Percentiles rank a stretch among this genome's conserved stretches.
Conservation (phyloP, 306 rosid genomes). For the Nissolia schottii region DNA sequence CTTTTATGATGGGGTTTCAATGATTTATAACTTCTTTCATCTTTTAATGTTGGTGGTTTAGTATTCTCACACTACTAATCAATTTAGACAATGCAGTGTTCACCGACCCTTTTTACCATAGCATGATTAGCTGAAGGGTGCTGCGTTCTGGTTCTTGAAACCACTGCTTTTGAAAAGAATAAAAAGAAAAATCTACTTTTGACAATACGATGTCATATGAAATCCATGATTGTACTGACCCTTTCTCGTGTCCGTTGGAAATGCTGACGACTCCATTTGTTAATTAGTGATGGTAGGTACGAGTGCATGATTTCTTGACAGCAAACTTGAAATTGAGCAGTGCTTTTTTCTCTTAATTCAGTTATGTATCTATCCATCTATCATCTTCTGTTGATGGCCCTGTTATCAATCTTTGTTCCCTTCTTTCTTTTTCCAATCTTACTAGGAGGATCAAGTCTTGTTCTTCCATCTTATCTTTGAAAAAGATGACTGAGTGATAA, state of each 20-base stretch:
- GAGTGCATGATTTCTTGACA: background rate
- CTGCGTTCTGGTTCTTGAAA: conserved; percentile 14
- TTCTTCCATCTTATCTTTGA: conserved; percentile 15
- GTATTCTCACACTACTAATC: background rate
- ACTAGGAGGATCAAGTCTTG: conserved; percentile 23
- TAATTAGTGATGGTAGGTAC: background rate
- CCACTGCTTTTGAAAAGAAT: conserved; percentile 12
- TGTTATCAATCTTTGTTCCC: background rate
- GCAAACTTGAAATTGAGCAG: background rate
- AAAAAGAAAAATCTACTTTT: conserved; percentile 15
- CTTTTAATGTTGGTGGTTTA: background rate
- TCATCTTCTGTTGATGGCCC: background rate
- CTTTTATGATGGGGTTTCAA: background rate
- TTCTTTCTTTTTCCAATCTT: background rate
- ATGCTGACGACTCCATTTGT: conserved; percentile 12
- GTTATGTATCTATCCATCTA: background rate
- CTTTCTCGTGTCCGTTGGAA: background rate
- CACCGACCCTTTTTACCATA: background rate
- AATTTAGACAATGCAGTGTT: background rate
- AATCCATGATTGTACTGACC: background rate
- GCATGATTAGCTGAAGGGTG: conserved; percentile 2
- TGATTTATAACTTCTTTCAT: background rate
- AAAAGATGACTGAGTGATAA: no score
- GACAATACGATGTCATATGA: conserved; percentile 15
- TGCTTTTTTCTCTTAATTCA: background rate